Evolutionary conservation across 495 filamentous ascomycete species (phyloP).

Genomic region (Cudoniella acicularis): DNA sequence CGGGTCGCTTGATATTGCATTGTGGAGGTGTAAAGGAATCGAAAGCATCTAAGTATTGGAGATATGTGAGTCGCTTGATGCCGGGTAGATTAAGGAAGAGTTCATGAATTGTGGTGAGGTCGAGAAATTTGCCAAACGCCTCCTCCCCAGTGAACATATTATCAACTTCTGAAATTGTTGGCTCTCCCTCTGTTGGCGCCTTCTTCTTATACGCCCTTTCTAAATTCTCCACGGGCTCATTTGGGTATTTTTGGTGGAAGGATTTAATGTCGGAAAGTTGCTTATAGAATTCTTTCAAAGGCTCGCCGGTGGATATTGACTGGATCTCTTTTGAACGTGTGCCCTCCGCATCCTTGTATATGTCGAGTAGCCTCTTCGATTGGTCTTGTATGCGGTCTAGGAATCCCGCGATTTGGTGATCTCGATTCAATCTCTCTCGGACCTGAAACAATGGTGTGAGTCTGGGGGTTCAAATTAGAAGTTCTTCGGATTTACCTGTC

Average conservation of each 20-base stretch:
- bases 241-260: constrained; percentile 87
- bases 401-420: constrained; percentile 88
- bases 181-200: constrained; percentile 62
- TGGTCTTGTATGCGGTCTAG: constrained; percentile 82
- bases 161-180: constrained; percentile 64
- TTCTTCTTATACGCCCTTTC: constrained; percentile 84
- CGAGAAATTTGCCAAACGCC: constrained; percentile 83
- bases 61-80: constrained; percentile 76
- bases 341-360: constrained; percentile 78
- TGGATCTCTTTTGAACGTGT: constrained; percentile 75
- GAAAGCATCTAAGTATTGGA: constrained; percentile 88
- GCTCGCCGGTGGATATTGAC: constrained; percentile 78
- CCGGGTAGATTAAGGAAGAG: constrained; percentile 84
- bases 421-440: constrained; percentile 76
- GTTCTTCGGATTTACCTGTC: constrained; percentile 58
- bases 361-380: constrained; percentile 71
- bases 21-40: constrained; percentile 76
- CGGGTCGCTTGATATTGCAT: constrained; percentile 64
- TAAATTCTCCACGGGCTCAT: constrained; percentile 91
- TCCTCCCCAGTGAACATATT: constrained; percentile 95
- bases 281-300: constrained; percentile 89
- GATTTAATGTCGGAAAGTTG: constrained; percentile 76
- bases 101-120: constrained; percentile 79
- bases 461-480: neutral
- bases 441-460: constrained; percentile 52